Evolutionary conservation across 169 alveolate species (phyloP).

Genomic region (Plasmodium gaboni): DNA sequence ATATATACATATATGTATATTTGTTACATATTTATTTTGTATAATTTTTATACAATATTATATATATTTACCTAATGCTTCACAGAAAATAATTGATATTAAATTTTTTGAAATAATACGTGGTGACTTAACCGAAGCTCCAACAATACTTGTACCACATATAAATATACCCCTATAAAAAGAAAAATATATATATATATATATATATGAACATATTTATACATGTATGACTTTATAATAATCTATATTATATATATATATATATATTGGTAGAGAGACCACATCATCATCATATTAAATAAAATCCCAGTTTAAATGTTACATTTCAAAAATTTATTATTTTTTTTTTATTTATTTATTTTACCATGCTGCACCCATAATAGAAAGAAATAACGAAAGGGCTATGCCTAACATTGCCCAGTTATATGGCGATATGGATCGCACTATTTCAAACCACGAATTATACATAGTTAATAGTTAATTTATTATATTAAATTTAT

Average conservation of each 20-base stretch:
- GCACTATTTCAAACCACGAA: constrained; percentile 81
- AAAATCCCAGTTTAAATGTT: no score
- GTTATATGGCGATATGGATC: constrained; percentile 82
- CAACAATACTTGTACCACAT: constrained; percentile 98
- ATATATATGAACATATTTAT: no score
- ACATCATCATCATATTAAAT: no score
- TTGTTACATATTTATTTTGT: constrained; percentile 40
- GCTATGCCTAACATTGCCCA: constrained; percentile 95
- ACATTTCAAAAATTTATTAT: not conserved
- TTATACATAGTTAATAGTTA: constrained; percentile 56
- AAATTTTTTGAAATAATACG: constrained; percentile 98
- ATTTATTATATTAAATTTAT: no score
- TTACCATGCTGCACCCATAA: constrained; percentile 97
- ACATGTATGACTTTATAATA: no score
- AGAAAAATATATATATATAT: not conserved
- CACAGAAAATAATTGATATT: constrained; percentile 99
- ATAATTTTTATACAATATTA: constrained; percentile 87
- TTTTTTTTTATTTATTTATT: constrained; percentile 4
- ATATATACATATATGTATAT: not conserved
- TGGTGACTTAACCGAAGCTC: constrained; percentile 99
- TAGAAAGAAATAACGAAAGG: constrained; percentile 93
- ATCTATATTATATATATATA: not conserved
- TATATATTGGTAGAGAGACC: not conserved
- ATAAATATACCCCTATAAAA: constrained; percentile 96
- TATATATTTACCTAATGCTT: constrained; percentile 98